Evolutionary conservation across 768 basidiomycete genomes (phyloP).

Genomic region (Auriscalpium vulgare): DNA sequence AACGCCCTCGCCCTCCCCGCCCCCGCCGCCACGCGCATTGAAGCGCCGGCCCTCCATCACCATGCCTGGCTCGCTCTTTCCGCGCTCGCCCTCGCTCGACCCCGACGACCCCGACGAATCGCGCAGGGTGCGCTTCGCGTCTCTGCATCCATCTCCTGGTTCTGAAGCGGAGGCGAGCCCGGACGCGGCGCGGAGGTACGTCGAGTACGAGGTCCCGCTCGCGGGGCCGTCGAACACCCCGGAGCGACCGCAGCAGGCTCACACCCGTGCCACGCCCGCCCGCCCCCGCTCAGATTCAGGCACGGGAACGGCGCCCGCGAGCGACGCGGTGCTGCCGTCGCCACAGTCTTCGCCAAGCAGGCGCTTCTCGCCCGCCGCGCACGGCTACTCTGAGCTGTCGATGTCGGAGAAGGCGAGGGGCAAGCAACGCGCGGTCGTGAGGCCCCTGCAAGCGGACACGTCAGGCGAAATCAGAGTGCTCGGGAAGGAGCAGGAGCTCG

Average conservation of each 20-base stretch:
- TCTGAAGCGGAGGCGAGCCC: not conserved
- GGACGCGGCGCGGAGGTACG: conserved; percentile 4
- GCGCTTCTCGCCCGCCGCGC: too few relatives aligned
- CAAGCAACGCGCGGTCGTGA: not conserved
- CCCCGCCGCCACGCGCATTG: conserved; percentile 25
- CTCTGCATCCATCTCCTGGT: too few relatives aligned
- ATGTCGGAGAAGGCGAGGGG: not conserved
- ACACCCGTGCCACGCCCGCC: not conserved
- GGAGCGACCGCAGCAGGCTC: not conserved
- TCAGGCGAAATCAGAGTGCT: conserved; percentile 41
- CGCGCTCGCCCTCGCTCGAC: conserved; percentile 61
- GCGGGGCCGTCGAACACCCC: conserved; percentile 8
- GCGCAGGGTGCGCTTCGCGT: conserved; percentile 35
- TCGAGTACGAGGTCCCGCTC: conserved; percentile 3
- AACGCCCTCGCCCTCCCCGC: conserved; percentile 25
- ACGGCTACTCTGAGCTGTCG: not conserved
- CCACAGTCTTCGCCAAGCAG: conserved; percentile 28
- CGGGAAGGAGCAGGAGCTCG: conserved; percentile 58
- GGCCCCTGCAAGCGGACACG: conserved; percentile 24
- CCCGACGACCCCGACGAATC: conserved; percentile 26
- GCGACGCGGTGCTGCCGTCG: conserved; percentile 35
- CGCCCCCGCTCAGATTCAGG: not conserved
- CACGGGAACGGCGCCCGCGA: too few relatives aligned
- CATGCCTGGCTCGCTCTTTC: conserved; percentile 77
- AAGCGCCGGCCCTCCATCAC: conserved; percentile 40